Conservation (phyloP, 164 flowering plant genomes). For the Warburgia ugandensis region DNA sequence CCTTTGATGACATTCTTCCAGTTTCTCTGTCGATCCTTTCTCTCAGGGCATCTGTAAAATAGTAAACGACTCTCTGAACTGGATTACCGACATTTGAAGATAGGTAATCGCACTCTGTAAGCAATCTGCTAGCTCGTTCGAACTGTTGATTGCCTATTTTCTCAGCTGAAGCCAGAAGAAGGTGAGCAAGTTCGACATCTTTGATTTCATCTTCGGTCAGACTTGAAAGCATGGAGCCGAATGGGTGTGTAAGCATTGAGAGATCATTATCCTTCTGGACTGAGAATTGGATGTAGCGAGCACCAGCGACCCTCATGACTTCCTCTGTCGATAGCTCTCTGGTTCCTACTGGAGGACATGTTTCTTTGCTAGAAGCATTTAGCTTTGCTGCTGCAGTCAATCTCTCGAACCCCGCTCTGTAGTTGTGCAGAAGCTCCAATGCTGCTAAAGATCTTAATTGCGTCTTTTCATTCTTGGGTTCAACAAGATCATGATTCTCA, state of each 20-base stretch:
- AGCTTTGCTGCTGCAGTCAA: background rate
- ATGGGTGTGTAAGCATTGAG: conserved; percentile 21
- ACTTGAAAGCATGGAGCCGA: conserved; percentile 18
- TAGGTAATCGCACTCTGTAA: conserved; percentile 27
- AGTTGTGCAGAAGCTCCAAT: conserved; percentile 26
- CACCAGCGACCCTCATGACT: conserved; percentile 41
- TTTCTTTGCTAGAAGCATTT: background rate
- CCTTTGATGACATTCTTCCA: conserved; percentile 19
- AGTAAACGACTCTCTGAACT: conserved; percentile 40
- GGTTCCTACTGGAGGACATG: background rate
- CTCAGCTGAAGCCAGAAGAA: conserved; percentile 51
- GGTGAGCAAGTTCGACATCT: conserved; percentile 37
- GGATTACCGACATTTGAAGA: conserved; percentile 36
- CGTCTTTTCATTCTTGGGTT: conserved; percentile 14
- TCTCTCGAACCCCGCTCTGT: conserved; percentile 13
- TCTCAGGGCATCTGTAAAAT: conserved; percentile 43
- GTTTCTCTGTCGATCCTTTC: conserved; percentile 45
- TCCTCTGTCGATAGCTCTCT: conserved; percentile 29
- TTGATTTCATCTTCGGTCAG: conserved; percentile 29
- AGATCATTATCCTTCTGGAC: conserved; percentile 7
- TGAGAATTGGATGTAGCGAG: conserved; percentile 26
- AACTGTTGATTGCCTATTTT: conserved; percentile 38
- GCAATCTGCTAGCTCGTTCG: conserved; percentile 31
- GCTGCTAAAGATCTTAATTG: conserved; percentile 14
- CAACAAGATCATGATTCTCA: conserved; percentile 1